Percentiles rank a stretch among this genome's conserved stretches.
Evolutionary conservation across 305 asterid genomes (phyloP).

Genomic region (Plantago coronopus): DNA sequence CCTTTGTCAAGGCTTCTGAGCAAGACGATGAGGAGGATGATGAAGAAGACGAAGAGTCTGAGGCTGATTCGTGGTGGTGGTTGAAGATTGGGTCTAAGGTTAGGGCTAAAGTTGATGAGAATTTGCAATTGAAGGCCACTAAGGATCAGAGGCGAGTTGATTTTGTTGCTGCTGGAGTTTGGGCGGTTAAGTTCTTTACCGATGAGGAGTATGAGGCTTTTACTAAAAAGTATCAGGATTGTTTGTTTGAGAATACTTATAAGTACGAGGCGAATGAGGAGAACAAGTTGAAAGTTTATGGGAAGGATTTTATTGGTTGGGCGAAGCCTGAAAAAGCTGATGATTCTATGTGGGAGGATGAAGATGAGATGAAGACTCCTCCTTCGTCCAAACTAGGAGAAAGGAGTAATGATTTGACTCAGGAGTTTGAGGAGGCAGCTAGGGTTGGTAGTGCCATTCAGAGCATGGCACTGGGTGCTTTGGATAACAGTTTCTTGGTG

Average conservation of each 20-base stretch:
- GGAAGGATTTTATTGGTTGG: conserved; percentile 96
- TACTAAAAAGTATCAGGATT: conserved; percentile 53
- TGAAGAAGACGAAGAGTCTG: conserved; percentile 35
- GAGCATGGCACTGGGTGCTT: conserved; percentile 90
- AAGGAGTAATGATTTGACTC: conserved; percentile 50
- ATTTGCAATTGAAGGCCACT: conserved; percentile 66
- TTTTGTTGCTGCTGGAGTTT: conserved; percentile 78
- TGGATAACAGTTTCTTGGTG: conserved; percentile 91
- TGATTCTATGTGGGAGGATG: conserved; percentile 96
- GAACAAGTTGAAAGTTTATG: conserved; percentile 78
- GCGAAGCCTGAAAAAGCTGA: conserved; percentile 90
- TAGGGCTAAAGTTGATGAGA: conserved; percentile 55
- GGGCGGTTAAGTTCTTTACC: conserved; percentile 67
- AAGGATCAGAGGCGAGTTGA: conserved; percentile 80
- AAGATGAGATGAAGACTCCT: conserved; percentile 61
- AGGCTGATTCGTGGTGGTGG: conserved; percentile 48
- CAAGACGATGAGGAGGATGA: conserved; percentile 38
- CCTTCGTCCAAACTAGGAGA: conserved; percentile 45
- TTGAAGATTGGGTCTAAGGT: conserved; percentile 70
- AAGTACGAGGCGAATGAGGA: conserved; percentile 80
- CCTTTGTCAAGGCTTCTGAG: conserved; percentile 43
- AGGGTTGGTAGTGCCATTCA: conserved; percentile 60
- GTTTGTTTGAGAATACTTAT: conserved; percentile 79
- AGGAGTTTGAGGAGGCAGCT: conserved; percentile 88
- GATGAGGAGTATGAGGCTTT: conserved; percentile 57